Evolutionary conservation across 2,329 filamentous ascomycete genomes (phyloP).

Genomic region (Stemphylium lycopersici): DNA sequence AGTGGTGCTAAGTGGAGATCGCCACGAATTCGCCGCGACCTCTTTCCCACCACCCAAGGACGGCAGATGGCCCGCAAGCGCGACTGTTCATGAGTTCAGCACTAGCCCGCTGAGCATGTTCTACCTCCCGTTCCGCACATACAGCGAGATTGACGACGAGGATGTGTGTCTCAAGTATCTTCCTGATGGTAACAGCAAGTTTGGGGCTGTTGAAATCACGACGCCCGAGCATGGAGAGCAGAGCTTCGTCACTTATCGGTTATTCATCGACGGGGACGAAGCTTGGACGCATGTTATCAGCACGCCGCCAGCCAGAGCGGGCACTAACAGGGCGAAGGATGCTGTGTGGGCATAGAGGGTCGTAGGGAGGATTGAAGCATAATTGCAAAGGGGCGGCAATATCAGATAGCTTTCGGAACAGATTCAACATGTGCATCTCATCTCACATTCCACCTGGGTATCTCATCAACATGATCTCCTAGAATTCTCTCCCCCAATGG

Average conservation of each 20-base stretch:
- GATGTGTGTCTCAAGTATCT: conserved; percentile 88
- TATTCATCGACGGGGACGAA: conserved; percentile 82
- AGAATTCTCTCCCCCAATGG: not conserved
- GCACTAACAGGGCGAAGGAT: conserved; percentile 52
- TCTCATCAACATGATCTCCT: too few species aligned
- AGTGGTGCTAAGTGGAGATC: conserved; percentile 84
- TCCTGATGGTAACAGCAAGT: conserved; percentile 86
- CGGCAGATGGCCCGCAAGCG: conserved; percentile 57
- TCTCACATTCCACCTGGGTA: too few species aligned
- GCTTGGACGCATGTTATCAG: conserved; percentile 69
- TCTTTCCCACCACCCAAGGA: conserved; percentile 70
- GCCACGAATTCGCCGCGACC: conserved; percentile 97
- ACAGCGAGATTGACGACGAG: conserved; percentile 78
- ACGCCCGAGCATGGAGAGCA: conserved; percentile 67
- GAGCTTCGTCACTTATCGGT: conserved; percentile 77
- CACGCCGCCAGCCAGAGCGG: conserved; percentile 50
- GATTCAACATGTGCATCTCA: too few species aligned
- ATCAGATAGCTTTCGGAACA: too few species aligned
- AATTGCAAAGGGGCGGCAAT: not conserved
- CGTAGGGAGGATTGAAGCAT: not conserved
- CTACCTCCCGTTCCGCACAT: conserved; percentile 83
- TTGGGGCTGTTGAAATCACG: conserved; percentile 81
- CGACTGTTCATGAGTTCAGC: conserved; percentile 82
- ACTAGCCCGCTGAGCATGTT: conserved; percentile 93
- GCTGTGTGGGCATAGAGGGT: conserved; percentile 51